phyloP scores from a whole-genome alignment of 2,329 filamentous ascomycete species.

The Colletotrichum musae region DNA sequence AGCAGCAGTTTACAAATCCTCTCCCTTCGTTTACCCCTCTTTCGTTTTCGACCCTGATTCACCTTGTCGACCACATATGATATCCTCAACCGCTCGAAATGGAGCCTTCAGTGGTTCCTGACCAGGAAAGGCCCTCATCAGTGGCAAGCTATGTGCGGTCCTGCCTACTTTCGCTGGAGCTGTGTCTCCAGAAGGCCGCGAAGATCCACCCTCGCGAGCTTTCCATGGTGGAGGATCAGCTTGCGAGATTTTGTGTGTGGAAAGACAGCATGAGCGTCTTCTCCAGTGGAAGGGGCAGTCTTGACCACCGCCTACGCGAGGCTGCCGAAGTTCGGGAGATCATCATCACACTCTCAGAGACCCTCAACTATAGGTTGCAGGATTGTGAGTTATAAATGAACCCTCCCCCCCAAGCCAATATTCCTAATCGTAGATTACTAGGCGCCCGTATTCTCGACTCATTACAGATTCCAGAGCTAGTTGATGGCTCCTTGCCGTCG shows the following conservation, averaged over 20 bases:
- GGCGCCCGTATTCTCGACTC: background rate
- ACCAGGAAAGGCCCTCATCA: background rate
- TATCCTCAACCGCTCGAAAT: no score
- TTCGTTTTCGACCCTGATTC: no score
- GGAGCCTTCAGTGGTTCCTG: no score
- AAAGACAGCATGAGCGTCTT: conserved; percentile 39
- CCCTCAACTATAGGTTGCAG: background rate
- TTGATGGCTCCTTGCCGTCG: background rate
- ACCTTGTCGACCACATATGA: no score
- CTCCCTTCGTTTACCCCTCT: no score
- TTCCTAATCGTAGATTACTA: background rate
- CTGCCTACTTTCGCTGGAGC: background rate
- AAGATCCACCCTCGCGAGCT: conserved; percentile 18
- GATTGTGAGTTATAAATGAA: background rate
- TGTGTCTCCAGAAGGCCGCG: background rate
- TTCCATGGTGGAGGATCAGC: conserved; percentile 41
- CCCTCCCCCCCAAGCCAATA: background rate
- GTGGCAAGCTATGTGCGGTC: background rate
- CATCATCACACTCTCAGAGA: background rate
- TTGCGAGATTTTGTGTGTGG: conserved; percentile 43
- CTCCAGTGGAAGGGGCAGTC: conserved; percentile 8
- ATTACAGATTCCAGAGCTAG: background rate
- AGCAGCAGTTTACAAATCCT: no score
- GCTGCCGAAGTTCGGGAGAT: background rate
- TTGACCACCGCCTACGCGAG: conserved; percentile 36